Evolutionary conservation across 306 rosid genomes (phyloP).

Genomic region (Dryas drummondii): DNA sequence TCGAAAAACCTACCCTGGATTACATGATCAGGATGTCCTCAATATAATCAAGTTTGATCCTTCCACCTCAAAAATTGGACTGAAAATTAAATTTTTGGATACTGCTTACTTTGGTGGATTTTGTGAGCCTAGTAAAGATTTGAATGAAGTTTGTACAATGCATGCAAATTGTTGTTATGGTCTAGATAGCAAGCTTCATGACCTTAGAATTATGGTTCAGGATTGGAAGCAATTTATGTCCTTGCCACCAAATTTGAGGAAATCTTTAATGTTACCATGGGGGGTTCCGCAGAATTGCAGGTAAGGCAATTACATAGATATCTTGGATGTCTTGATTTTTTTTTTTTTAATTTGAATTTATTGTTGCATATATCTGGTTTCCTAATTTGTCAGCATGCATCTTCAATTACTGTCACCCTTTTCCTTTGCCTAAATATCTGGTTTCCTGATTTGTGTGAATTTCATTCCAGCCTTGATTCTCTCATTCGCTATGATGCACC

Average conservation of each 20-base stretch:
- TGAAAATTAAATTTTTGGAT: slow-evolving; percentile 79
- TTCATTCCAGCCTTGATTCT: slow-evolving; percentile 58
- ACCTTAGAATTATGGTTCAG: slow-evolving; percentile 76
- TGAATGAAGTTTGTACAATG: slow-evolving; percentile 91
- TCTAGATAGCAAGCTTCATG: slow-evolving; percentile 80
- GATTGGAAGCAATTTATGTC: slow-evolving; percentile 83
- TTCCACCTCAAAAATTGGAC: slow-evolving; percentile 48
- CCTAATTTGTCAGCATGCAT: slow-evolving; percentile 1
- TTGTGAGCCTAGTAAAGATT: slow-evolving; percentile 94
- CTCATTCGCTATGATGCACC: slow-evolving; percentile 39
- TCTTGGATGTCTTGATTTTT: not conserved
- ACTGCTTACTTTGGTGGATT: slow-evolving; percentile 91
- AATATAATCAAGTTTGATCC: slow-evolving; percentile 75
- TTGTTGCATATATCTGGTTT: not conserved
- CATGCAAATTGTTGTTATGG: slow-evolving; percentile 96
- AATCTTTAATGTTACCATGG: slow-evolving; percentile 57
- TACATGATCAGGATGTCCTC: slow-evolving; percentile 97
- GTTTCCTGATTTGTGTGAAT: slow-evolving; percentile 18
- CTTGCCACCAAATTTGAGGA: slow-evolving; percentile 64
- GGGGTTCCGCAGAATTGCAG: slow-evolving; percentile 95
- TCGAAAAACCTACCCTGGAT: slow-evolving; percentile 69
- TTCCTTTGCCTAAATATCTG: not conserved
- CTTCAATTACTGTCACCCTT: slow-evolving; percentile 15
- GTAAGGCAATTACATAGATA: slow-evolving; percentile 12
- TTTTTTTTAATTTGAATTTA: not conserved